phyloP scores from a whole-genome alignment of 2,329 filamentous ascomycete genomes.

The Rutstroemia sp. region DNA sequence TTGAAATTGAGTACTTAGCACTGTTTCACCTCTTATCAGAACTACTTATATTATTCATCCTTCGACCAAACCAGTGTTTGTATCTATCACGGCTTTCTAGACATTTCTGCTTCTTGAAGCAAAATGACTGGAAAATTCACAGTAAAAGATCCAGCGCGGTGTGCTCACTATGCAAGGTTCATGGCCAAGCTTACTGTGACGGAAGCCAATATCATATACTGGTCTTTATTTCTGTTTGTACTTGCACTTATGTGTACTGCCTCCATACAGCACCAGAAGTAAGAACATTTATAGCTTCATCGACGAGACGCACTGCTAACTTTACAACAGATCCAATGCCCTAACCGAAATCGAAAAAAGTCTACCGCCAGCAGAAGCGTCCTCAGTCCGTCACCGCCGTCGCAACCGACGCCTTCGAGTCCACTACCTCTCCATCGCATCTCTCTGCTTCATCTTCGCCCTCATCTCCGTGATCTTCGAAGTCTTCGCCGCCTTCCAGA shows the following conservation, averaged over 20 bases:
- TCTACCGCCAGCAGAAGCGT: not conserved
- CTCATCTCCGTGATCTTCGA: slow-evolving; percentile 44
- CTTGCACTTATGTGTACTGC: slow-evolving; percentile 38
- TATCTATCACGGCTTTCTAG: no score
- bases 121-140: slow-evolving; percentile 33
- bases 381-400: not conserved
- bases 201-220: slow-evolving; percentile 41
- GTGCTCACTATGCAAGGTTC: slow-evolving; percentile 38
- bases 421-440: slow-evolving; percentile 34
- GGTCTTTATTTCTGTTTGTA: slow-evolving; percentile 38
- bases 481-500: slow-evolving; percentile 35
- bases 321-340: slow-evolving; percentile 13
- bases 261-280: slow-evolving; percentile 30
- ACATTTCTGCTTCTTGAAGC: not conserved
- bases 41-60: no score
- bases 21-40: no score
- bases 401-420: slow-evolving; percentile 22
- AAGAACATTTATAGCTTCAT: not conserved
- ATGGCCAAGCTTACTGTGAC: slow-evolving; percentile 35
- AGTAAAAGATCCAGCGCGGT: slow-evolving; percentile 28
- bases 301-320: not conserved
- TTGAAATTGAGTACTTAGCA: no score
- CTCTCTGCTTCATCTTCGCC: slow-evolving; percentile 38
- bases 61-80: no score
- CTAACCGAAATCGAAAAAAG: slow-evolving; percentile 9